Evolutionary conservation across 2,329 filamentous ascomycete species (phyloP).

Genomic region (Hymenoscyphus fructigenus): DNA sequence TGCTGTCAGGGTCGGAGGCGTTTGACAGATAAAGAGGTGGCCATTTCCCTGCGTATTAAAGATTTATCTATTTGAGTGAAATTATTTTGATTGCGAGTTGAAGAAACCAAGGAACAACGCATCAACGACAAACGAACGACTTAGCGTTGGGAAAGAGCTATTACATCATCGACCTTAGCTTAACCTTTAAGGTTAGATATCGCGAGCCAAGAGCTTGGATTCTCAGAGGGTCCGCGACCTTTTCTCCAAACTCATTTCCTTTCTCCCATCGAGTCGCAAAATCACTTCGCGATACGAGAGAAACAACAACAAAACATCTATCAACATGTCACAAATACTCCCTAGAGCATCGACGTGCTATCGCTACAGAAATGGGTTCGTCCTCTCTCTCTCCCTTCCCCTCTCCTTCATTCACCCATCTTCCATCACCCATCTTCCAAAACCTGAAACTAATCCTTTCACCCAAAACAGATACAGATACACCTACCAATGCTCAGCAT

Average conservation of each 20-base stretch:
- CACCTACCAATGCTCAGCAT: constrained; percentile 15
- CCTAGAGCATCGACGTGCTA: constrained; percentile 2
- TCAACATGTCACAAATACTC: not conserved
- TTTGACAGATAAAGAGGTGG: not conserved
- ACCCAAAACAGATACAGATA: constrained; percentile 3
- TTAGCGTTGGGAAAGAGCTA: not conserved
- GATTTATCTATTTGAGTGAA: not conserved
- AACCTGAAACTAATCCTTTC: not conserved
- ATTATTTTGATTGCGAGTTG: too few species aligned
- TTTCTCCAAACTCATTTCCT: too few species aligned
- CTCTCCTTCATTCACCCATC: not conserved
- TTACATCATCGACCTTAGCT: too few species aligned
- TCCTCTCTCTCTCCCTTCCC: not conserved
- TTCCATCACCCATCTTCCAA: not conserved
- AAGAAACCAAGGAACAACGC: not conserved
- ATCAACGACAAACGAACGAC: not conserved
- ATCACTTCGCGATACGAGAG: too few species aligned
- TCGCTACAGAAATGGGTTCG: constrained; percentile 7
- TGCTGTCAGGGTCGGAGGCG: too few species aligned
- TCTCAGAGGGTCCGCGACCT: too few species aligned
- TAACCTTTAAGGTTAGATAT: too few species aligned
- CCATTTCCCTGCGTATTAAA: not conserved
- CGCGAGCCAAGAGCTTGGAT: too few species aligned
- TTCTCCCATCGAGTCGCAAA: too few species aligned
- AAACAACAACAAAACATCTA: not conserved